These are phyloP conservation scores for Arabis alpina DNA, from an alignment of 345 rosid species.

Conservation along the genomic window DNA sequence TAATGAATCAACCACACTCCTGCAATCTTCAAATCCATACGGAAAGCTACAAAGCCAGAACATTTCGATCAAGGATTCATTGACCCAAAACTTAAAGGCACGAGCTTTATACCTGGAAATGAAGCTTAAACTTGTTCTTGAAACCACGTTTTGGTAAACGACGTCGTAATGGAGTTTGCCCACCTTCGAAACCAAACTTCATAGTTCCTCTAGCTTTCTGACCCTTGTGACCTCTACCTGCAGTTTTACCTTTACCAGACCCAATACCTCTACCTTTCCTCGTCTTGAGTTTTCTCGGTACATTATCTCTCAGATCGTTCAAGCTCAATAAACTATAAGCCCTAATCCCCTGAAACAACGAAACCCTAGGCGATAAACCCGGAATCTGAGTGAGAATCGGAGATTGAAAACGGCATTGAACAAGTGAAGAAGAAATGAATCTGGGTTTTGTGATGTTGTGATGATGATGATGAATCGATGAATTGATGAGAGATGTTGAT, in stretches of 20 bases:
- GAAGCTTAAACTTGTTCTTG: conserved; percentile 84
- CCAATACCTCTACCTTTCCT: conserved; percentile 99
- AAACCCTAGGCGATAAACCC: conserved; percentile 14
- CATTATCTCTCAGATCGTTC: conserved; percentile 82
- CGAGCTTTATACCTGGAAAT: conserved; percentile 65
- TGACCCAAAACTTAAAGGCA: background rate
- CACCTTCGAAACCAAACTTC: conserved; percentile 96
- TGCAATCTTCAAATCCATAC: background rate
- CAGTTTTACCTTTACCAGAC: conserved; percentile 96
- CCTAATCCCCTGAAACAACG: conserved; percentile 51
- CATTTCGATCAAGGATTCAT: no score
- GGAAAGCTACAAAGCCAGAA: background rate
- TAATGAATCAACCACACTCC: conserved; percentile 1
- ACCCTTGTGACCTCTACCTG: conserved; percentile 96
- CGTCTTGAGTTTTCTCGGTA: conserved; percentile 92
- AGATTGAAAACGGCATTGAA: conserved; percentile 31
- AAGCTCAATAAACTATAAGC: conserved; percentile 73
- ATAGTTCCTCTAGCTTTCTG: conserved; percentile 87
- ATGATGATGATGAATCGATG: conserved; percentile 26
- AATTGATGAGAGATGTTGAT: conserved; percentile 45
- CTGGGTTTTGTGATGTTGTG: conserved; percentile 9
- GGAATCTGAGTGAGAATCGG: conserved; percentile 34
- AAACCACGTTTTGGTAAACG: conserved; percentile 93
- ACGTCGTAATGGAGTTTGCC: conserved; percentile 93
- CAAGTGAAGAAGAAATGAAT: conserved; percentile 30